Evolutionary conservation across 2,329 filamentous ascomycete species (phyloP).

Genomic region (Botrytis fabae): DNA sequence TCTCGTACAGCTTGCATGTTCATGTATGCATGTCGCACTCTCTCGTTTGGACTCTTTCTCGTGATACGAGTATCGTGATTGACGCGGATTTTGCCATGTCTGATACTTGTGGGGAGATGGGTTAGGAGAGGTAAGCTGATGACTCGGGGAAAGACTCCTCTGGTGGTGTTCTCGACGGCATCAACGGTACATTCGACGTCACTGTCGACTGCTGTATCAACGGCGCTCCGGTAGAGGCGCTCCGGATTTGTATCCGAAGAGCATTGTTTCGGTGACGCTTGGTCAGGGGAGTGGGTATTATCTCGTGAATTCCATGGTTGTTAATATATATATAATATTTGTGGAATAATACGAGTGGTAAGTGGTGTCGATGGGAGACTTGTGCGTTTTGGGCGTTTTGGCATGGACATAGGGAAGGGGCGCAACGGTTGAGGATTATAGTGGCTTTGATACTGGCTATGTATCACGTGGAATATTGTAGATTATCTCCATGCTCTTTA

Average conservation of each 20-base stretch:
- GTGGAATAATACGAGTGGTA: neutral
- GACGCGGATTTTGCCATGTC: neutral
- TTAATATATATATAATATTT: neutral
- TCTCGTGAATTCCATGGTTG: neutral
- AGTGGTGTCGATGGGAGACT: too few species aligned
- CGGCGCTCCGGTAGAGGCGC: neutral
- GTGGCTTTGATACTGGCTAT: neutral
- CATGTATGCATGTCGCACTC: neutral
- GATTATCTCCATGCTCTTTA: neutral
- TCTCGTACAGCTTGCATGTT: neutral
- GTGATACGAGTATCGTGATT: neutral
- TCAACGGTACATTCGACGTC: neutral
- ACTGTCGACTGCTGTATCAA: neutral
- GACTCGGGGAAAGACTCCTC: neutral
- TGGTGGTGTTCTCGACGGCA: neutral
- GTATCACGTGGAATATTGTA: neutral
- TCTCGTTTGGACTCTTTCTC: neutral
- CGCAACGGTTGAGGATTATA: neutral
- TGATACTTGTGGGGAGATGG: neutral
- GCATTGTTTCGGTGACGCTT: neutral
- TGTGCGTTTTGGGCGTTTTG: too few species aligned
- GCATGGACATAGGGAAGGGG: neutral
- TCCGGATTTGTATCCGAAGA: neutral
- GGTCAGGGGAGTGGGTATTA: neutral
- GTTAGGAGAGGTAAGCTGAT: neutral